Conservation (phyloP, 768 basidiomycete genomes). For the Tremella mesenterica region DNA sequence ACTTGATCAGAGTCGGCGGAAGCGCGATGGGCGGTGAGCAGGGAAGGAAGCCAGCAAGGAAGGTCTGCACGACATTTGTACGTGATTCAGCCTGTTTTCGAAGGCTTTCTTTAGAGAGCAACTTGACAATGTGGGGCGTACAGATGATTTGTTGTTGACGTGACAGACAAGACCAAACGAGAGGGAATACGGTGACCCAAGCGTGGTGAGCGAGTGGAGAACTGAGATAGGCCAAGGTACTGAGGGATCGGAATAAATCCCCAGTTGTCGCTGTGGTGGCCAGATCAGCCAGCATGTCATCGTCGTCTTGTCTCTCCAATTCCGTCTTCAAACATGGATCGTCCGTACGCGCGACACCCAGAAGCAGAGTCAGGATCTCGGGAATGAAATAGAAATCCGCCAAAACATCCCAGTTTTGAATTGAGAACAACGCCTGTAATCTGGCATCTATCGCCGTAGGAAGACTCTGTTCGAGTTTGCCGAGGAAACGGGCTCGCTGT, state of each 20-base stretch:
- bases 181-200: conserved; percentile 81
- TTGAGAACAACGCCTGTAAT: conserved; percentile 78
- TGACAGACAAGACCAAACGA: conserved; percentile 74
- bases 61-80: conserved; percentile 84
- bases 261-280: conserved; percentile 35
- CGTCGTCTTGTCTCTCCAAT: conserved; percentile 10
- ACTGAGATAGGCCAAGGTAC: conserved; percentile 74
- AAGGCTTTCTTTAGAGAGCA: conserved; percentile 90
- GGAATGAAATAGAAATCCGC: conserved; percentile 91
- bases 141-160: conserved; percentile 80
- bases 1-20: conserved; percentile 91
- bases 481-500: conserved; percentile 76
- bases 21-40: conserved; percentile 79
- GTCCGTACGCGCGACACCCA: conserved; percentile 56
- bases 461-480: conserved; percentile 78
- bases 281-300: conserved; percentile 18
- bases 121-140: conserved; percentile 76
- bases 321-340: conserved; percentile 31
- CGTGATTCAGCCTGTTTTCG: conserved; percentile 76
- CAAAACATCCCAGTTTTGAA: conserved; percentile 90
- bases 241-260: conserved; percentile 63
- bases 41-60: conserved; percentile 74
- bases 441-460: conserved; percentile 73
- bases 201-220: conserved; percentile 64
- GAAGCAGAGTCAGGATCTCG: conserved; percentile 75